Evolutionary conservation across 108 stramenopile genomes (phyloP).

Genomic region (Hondaea fermentalgiana): DNA sequence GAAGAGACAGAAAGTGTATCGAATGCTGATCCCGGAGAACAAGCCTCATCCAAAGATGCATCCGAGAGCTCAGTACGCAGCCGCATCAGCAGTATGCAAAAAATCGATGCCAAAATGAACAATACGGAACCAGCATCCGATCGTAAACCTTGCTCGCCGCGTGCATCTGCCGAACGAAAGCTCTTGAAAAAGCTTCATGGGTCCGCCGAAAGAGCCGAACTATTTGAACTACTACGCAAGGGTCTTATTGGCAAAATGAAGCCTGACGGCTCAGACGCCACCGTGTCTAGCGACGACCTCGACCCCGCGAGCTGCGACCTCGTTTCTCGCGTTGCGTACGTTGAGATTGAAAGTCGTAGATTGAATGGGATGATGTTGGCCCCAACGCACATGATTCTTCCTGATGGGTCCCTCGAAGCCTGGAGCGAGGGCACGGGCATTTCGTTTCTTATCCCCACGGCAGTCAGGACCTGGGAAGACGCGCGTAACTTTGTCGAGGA

Average conservation of each 20-base stretch:
- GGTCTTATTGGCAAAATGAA: not conserved
- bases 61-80: too few relatives aligned
- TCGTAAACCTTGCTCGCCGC: not conserved
- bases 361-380: not conserved
- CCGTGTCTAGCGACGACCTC: not conserved
- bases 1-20: too few relatives aligned
- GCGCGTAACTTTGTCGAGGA: not conserved
- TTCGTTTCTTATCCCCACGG: not conserved
- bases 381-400: not conserved
- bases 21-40: too few relatives aligned
- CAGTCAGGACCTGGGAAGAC: not conserved
- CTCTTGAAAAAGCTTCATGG: not conserved
- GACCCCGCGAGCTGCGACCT: not conserved
- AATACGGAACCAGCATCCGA: too few relatives aligned
- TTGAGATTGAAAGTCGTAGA: not conserved
- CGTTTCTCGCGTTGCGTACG: not conserved
- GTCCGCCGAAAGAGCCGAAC: not conserved
- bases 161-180: not conserved
- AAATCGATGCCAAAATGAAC: too few relatives aligned
- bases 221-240: not conserved
- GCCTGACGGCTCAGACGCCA: not conserved
- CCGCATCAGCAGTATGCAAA: too few relatives aligned
- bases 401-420: not conserved
- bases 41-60: too few relatives aligned
- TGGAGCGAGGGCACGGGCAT: not conserved